These are phyloP conservation scores for Bipolaris zeicola DNA, from an alignment of 2,329 filamentous ascomycete species.

Conservation along the genomic window DNA sequence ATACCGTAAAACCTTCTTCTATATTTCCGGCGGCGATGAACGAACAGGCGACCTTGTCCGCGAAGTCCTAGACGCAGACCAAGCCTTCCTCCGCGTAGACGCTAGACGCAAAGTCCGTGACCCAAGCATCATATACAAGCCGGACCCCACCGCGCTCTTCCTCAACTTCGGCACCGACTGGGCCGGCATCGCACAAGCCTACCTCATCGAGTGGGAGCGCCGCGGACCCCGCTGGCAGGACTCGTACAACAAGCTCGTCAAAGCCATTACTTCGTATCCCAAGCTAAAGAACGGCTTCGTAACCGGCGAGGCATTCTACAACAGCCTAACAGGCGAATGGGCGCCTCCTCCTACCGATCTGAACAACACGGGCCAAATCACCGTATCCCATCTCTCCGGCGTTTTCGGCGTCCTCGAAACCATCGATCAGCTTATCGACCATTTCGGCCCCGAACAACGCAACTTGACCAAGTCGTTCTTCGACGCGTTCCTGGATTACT, in stretches of 20 bases:
- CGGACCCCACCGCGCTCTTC: constrained; percentile 50
- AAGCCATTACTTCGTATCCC: constrained; percentile 58
- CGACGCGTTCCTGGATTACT: constrained; percentile 64
- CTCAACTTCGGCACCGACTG: constrained; percentile 65
- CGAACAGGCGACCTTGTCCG: constrained; percentile 61
- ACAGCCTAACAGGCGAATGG: constrained; percentile 57
- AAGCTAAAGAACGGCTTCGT: constrained; percentile 64
- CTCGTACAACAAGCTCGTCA: constrained; percentile 57
- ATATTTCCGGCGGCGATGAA: constrained; percentile 62
- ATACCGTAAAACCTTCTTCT: constrained; percentile 64
- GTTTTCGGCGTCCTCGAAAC: constrained; percentile 66
- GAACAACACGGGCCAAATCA: constrained; percentile 58
- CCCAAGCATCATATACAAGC: constrained; percentile 56
- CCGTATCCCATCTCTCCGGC: constrained; percentile 61
- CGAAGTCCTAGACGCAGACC: constrained; percentile 59
- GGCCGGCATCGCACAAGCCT: constrained; percentile 61
- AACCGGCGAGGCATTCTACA: constrained; percentile 61
- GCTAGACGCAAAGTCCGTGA: constrained; percentile 64
- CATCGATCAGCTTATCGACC: constrained; percentile 60
- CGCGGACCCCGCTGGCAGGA: constrained; percentile 61
- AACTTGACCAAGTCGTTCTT: constrained; percentile 58
- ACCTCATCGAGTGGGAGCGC: constrained; percentile 66
- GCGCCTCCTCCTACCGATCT: constrained; percentile 60
- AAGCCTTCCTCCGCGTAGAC: constrained; percentile 61
- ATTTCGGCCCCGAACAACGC: constrained; percentile 46